A percentile compares a stretch with the other conserved stretches of the same genome.
phyloP scores from a whole-genome alignment of 2,329 filamentous ascomycete genomes.

The Fusarium hostae region DNA sequence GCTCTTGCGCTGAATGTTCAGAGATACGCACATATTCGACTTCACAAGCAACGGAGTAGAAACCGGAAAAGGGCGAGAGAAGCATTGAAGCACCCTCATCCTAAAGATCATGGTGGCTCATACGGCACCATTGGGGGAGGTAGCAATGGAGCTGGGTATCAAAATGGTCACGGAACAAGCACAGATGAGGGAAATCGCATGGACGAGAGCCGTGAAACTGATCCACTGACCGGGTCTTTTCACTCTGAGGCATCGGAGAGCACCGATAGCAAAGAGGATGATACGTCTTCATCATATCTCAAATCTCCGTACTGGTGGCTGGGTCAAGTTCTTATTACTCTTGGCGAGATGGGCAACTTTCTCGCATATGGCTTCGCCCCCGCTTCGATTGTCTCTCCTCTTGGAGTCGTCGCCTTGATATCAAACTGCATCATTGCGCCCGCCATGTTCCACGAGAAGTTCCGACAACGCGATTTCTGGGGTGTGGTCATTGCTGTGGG shows the following conservation, averaged over 20 bases:
- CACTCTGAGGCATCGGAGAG: constrained; percentile 52
- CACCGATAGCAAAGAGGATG: constrained; percentile 45
- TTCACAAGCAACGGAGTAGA: constrained; percentile 76
- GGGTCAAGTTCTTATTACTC: constrained; percentile 89
- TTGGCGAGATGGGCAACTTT: constrained; percentile 96
- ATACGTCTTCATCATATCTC: constrained; percentile 77
- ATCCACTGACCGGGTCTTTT: constrained; percentile 64
- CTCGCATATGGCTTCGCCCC: constrained; percentile 97
- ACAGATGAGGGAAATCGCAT: constrained; percentile 49
- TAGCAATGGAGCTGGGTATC: constrained; percentile 37
- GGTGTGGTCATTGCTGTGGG: constrained; percentile 88
- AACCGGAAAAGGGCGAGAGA: constrained; percentile 65
- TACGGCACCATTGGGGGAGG: constrained; percentile 50
- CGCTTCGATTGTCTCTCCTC: constrained; percentile 94
- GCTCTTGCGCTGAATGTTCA: constrained; percentile 97
- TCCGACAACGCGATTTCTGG: constrained; percentile 84
- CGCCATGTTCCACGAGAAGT: constrained; percentile 89
- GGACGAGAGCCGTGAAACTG: constrained; percentile 56
- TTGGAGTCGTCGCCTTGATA: constrained; percentile 95
- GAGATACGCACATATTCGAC: constrained; percentile 89
- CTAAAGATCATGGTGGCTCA: constrained; percentile 42
- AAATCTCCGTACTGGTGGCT: constrained; percentile 96
- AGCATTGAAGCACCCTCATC: constrained; percentile 60
- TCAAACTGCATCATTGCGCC: constrained; percentile 98
- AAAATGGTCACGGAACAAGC: constrained; percentile 26